phyloP scores from a whole-genome alignment of 768 basidiomycete species.

The Xerocomellus chrysenteron region DNA sequence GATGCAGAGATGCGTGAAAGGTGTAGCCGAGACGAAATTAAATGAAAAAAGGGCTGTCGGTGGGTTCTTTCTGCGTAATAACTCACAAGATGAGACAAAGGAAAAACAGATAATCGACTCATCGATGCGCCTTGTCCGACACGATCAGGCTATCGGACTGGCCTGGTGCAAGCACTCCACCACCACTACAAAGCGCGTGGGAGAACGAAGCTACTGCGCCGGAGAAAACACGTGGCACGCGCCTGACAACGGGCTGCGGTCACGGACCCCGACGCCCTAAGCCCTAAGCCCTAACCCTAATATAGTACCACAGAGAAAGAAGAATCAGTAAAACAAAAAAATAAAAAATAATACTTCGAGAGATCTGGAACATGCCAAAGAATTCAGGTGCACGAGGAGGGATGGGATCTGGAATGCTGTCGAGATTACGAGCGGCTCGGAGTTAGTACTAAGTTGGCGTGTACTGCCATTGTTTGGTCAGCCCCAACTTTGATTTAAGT shows the following conservation, averaged over 20 bases:
- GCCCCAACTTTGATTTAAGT: conserved; percentile 29
- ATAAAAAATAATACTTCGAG: neutral
- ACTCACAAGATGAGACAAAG: neutral
- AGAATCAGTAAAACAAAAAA: neutral
- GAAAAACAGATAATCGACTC: neutral
- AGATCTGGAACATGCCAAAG: conserved; percentile 14
- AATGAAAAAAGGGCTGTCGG: neutral
- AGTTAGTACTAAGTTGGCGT: conserved; percentile 1
- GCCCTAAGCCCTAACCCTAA: conserved; percentile 32
- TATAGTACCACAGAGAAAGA: conserved; percentile 3
- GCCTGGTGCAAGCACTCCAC: neutral
- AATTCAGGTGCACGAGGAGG: neutral
- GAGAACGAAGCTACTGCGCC: neutral
- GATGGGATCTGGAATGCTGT: neutral
- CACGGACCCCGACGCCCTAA: conserved; percentile 1
- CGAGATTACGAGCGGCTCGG: conserved; percentile 10
- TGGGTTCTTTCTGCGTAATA: conserved; percentile 10
- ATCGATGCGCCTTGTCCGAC: neutral
- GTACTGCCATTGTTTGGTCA: conserved; percentile 32
- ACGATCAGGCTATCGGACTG: neutral
- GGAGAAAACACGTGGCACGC: conserved; percentile 23
- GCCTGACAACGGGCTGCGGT: conserved; percentile 15
- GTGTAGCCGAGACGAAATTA: conserved; percentile 16
- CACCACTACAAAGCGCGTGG: neutral
- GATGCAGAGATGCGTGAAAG: neutral